Conservation (phyloP, 2,329 filamentous ascomycete genomes). For the Botrytis fabae region DNA sequence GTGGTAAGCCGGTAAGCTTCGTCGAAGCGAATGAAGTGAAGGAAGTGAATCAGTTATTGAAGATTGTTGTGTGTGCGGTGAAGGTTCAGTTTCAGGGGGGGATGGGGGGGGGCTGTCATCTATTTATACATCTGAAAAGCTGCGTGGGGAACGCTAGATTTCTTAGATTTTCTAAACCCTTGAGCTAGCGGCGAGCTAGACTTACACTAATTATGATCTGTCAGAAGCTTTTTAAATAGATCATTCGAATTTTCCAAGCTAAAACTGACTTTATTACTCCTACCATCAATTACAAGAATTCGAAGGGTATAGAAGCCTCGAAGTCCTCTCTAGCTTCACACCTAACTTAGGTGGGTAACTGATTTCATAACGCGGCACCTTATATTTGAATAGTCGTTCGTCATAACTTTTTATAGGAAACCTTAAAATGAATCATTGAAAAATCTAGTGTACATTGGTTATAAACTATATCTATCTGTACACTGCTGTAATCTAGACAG, state of each 20-base stretch:
- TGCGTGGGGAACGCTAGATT: not conserved
- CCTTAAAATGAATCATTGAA: fast-evolving
- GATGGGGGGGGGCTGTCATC: fast-evolving
- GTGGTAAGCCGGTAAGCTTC: not conserved
- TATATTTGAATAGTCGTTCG: fast-evolving
- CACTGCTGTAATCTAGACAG: not conserved
- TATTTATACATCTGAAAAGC: not conserved
- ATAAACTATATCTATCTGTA: not conserved
- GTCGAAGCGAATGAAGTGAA: not conserved
- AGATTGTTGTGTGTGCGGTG: not conserved
- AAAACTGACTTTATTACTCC: not conserved
- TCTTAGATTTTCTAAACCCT: not conserved
- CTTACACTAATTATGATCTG: not conserved
- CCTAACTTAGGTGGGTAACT: not conserved
- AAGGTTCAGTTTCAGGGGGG: not conserved
- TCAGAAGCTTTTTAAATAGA: fast-evolving
- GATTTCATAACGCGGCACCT: not conserved
- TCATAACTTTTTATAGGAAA: not conserved
- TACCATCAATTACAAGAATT: not conserved
- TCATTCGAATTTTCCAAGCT: not conserved
- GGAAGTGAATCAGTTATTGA: not conserved
- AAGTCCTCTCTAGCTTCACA: not conserved
- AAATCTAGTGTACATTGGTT: not conserved
- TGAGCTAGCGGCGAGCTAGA: not conserved
- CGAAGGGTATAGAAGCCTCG: not conserved